Evolutionary conservation across 2,329 filamentous ascomycete species (phyloP), one percentile per base, ranked within the genome.

Genomic region (Ilyonectria mors-panacis): DNA sequence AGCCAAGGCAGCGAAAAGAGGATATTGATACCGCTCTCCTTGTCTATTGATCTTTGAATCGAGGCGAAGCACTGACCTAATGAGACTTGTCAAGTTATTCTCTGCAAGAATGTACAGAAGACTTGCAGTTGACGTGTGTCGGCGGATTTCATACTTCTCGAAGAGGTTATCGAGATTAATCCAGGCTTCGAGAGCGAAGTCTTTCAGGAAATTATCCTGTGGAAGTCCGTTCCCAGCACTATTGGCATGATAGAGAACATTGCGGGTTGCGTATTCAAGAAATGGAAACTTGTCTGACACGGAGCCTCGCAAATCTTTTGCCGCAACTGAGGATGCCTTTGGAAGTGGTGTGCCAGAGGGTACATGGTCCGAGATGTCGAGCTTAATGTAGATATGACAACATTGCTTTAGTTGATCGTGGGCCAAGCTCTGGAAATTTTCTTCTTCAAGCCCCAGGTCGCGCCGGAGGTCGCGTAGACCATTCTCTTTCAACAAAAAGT

Each of bases 401-500:
- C 62, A 70, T 0, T 39, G 33, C 13, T 72, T 65, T 1, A 75
- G 39, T 0, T 51, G 26, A 0, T 68, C 59, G 6, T 75, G 71
- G 1, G 53, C 53, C n/a, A 28, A 13, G 2, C 59, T 61, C 15
- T 21, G 1, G 0, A 62, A 26, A 15, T 50, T 9, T 0, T 9
- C 42, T n/a, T 6, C 37, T 42, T 4, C 3, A 7, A 42, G 37
- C 0, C 6, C 7, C 0, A 37, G 19, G 0, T 62, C 53, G 0
- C 59, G 56, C 66, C 68, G 63, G 1, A 77, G 15, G 1, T 55
- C 21, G 0, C 21, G 35, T 0, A 82, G 62, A 0, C 83, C 81
- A 0, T 71, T 55, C 1, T 80, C 78, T 10, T 78, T 79, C 1
- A 84, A 48, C 0, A 87, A 73, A 28, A 85, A 87, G 6, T 87